These are phyloP conservation scores for Micromonas pusilla DNA, from an alignment of 139 green algal genomes.

Conservation along the genomic window DNA sequence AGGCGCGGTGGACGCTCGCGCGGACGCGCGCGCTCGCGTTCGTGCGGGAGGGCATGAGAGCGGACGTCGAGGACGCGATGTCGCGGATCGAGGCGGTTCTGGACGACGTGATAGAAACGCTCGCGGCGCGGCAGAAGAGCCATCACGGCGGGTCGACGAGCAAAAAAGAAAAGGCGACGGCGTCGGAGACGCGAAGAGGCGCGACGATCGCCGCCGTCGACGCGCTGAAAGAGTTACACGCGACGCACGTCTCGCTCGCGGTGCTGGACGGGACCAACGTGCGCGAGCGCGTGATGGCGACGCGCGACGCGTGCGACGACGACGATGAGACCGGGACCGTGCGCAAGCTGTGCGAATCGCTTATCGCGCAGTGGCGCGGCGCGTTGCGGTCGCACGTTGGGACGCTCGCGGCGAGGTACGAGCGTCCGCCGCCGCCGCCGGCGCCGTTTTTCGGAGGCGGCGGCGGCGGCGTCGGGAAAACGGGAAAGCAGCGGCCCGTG, in stretches of 20 bases:
- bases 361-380: neutral
- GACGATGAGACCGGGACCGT: too few species aligned
- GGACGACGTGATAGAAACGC: too few species aligned
- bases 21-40: constrained; percentile 9
- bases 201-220: neutral
- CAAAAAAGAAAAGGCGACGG: neutral
- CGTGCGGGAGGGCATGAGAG: neutral
- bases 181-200: neutral
- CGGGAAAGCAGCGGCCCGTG: neutral
- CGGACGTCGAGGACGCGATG: neutral
- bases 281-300: neutral
- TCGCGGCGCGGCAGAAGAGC: neutral
- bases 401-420: neutral
- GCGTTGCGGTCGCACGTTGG: constrained; percentile 1
- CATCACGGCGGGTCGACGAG: neutral
- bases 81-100: neutral
- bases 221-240: neutral
- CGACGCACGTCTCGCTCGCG: neutral
- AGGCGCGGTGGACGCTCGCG: constrained; percentile 8
- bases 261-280: neutral
- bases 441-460: neutral
- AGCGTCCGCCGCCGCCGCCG: neutral
- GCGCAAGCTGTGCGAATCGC: neutral
- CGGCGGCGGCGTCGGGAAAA: neutral
- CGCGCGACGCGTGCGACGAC: neutral